Evolutionary conservation across 208 protist genomes (phyloP), one percentile per base, ranked within the genome.

Genomic region (Leishmania gerbilli): DNA sequence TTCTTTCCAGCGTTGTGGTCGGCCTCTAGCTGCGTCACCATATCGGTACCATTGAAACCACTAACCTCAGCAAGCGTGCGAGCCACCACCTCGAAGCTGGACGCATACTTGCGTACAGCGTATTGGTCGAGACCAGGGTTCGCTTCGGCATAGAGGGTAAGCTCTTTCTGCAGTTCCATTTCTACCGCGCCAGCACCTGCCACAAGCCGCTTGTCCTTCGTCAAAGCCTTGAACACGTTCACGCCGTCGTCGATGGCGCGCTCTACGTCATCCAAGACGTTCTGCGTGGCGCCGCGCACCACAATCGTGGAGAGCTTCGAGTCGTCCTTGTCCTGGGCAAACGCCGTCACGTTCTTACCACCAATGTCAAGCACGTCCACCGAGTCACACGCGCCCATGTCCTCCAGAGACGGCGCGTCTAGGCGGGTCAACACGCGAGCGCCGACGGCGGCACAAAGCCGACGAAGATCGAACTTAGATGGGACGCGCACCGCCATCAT

Each of bases 391-490:
- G 92, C 87, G 75, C 99, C 99, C 58, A 99, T 92, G 80, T 99
- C 99, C 82, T 99, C 99, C 77, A 90, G 71, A 24, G 93, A 98
- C 7, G 96, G 97, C 5, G 90, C 87, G 77, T 97, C 97, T 60
- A 99, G 87, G 31, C 96, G 93, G 45, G 98, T 97, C 55, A 99
- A 84, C 47, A 96, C 87, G 31, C 91, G 99, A 42, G 99, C 98
- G 56, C 98, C 98, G 27, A 99, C 97, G 15, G 99, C 97, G 58
- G 97, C 89, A 85, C 99, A 99, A 31, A 99, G 86, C 64, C 99
- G 97, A 56, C 98, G 95, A 49, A 99, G 86, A 82, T 99, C 99
- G 90, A 99, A 99, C 93, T 99, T 99, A 34, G 99, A 99, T 64
- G 95, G 87, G 55, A 99, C 90, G 79, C 99, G 99, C 21, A 99